Percentiles rank a stretch among this genome's conserved stretches.
These are phyloP conservation scores for Plectosphaerella cucumerina DNA, from an alignment of 2,329 filamentous ascomycete species.

Conservation along the genomic window DNA sequence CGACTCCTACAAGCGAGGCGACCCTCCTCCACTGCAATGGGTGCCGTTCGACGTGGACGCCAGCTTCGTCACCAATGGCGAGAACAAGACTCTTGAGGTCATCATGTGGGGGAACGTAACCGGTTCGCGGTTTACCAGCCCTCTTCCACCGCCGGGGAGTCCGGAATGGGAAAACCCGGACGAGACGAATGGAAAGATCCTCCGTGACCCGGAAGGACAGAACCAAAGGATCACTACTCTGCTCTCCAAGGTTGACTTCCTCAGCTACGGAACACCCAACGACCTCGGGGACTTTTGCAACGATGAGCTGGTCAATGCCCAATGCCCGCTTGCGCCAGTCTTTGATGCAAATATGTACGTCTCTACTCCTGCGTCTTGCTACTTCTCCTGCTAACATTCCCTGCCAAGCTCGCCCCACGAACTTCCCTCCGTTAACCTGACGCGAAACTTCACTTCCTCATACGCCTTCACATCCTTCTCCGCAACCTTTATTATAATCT, in stretches of 20 bases:
- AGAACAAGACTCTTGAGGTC: conserved; percentile 64
- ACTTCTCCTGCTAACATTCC: neutral
- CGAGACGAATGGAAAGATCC: conserved; percentile 70
- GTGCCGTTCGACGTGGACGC: conserved; percentile 71
- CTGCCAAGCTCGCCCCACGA: conserved; percentile 22
- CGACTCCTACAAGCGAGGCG: conserved; percentile 50
- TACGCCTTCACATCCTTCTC: conserved; percentile 85
- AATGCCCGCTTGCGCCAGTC: conserved; percentile 72
- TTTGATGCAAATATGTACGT: conserved; percentile 51
- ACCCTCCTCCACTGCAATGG: conserved; percentile 70
- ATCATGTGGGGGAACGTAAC: conserved; percentile 90
- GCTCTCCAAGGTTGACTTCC: conserved; percentile 64
- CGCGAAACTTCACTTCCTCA: conserved; percentile 70
- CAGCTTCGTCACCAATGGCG: conserved; percentile 58
- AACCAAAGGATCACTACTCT: conserved; percentile 68
- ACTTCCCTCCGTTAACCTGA: conserved; percentile 70
- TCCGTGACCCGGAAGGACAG: conserved; percentile 45
- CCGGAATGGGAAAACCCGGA: conserved; percentile 59
- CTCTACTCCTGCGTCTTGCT: neutral
- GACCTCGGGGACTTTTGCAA: conserved; percentile 62
- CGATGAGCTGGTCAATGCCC: conserved; percentile 49
- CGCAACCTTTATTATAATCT: conserved; percentile 67
- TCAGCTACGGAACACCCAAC: conserved; percentile 70
- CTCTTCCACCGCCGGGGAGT: conserved; percentile 56
- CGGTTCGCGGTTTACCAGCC: conserved; percentile 56